Evolutionary conservation across 1,139 yeast genomes (phyloP), one percentile per base, ranked within the genome.

Genomic region (Geotrichum candidum): DNA sequence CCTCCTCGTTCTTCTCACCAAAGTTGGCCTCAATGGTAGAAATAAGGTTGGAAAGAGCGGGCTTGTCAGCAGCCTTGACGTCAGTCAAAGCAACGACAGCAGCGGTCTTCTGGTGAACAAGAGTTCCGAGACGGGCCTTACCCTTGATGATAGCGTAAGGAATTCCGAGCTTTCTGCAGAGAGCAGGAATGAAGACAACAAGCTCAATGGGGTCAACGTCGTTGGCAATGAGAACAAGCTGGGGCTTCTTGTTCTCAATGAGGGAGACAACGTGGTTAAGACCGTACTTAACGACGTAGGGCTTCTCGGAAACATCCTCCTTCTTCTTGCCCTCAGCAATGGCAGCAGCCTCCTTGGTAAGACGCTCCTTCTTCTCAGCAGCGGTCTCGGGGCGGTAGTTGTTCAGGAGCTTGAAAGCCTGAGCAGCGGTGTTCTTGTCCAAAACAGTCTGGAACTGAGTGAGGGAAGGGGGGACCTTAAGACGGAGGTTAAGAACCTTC

Each of bases 91-190:
- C 98, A 75, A 96, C 97, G 72, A 90, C 97, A 67, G 98, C 86
- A 72, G 97, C 87, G 75, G 94, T 91, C 88, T 92, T 92, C 84
- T 90, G 85, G 90, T 91, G 96, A 69, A 91, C 97, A 74, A 92
- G 86, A 75, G 97, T 89, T 74, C 97, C 97, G 76, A 92, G 87
- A 86, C 97, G 90, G 70, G 97, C 97, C 88, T 91, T 92, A 81
- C 97, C 97, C 86, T 92, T 92, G 76, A 92, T 90, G 77, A 92
- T 88, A 72, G 97, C 97, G 84, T 91, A 92, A 79, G 98, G 98
- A 72, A 94, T 91, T 82, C 98, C 98, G 95, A 92, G 87, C 88
- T 92, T 92, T 84, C 94, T 90, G 85, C 97, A 92, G 77, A 92
- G 86, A 80, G 98, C 97, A 78, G 98, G 98, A 73, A 92, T 84